Conservation (phyloP, 176 grass and related monocot genomes). For the Guadua angustifolia region DNA sequence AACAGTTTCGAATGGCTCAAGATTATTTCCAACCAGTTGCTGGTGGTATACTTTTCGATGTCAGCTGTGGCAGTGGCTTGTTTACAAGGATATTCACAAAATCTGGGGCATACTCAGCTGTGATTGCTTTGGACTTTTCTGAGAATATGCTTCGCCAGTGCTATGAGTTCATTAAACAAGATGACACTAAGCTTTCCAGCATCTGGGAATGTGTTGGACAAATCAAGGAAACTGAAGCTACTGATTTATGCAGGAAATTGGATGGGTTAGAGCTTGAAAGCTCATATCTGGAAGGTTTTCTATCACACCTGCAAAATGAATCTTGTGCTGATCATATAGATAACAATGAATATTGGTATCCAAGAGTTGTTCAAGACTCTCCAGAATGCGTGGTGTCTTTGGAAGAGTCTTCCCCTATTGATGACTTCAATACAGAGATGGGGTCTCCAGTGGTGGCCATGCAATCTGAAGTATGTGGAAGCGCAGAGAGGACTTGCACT, state of each 20-base stretch:
- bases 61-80: constrained; percentile 91
- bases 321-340: no score
- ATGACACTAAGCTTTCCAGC: no score
- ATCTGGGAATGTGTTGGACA: no score
- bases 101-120: constrained; percentile 79
- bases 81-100: constrained; percentile 92
- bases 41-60: constrained; percentile 81
- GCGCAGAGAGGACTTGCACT: no score
- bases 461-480: no score
- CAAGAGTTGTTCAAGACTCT: no score
- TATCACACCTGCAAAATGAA: constrained; percentile 82
- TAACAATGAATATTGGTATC: no score
- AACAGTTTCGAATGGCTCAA: constrained; percentile 97
- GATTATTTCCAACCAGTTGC: constrained; percentile 73
- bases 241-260: constrained; percentile 70
- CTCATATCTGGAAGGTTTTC: constrained; percentile 80
- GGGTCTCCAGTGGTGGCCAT: no score
- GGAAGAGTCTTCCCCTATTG: no score
- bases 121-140: constrained; percentile 91
- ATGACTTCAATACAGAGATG: no score
- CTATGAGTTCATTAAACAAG: constrained; percentile 87
- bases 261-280: constrained; percentile 70
- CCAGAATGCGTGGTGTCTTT: no score
- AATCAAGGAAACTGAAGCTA: constrained; percentile 46
- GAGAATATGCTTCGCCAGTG: constrained; percentile 98